Evolutionary conservation across 1,284 basidiomycete species (phyloP).

Genomic region (Takashimella koratensis): DNA sequence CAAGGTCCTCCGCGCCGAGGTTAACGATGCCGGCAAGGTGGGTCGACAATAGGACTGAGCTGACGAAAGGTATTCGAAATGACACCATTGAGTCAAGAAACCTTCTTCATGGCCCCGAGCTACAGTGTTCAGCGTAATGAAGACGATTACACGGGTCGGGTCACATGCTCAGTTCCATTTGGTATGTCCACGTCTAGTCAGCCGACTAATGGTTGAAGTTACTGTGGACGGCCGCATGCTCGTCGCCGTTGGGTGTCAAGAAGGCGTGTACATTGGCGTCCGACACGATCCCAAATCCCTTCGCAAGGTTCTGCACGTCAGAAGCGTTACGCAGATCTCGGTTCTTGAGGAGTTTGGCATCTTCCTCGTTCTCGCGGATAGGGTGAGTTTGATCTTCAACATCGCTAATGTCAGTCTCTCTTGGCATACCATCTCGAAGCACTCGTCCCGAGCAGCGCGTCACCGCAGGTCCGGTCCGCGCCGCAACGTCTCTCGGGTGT

Average conservation of each 20-base stretch:
- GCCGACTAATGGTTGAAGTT: not conserved
- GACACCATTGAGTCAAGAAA: conserved; percentile 77
- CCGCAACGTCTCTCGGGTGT: conserved; percentile 83
- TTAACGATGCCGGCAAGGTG: conserved; percentile 85
- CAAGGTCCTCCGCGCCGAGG: conserved; percentile 72
- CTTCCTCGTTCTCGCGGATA: conserved; percentile 90
- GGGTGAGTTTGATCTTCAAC: conserved; percentile 53
- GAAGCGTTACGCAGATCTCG: conserved; percentile 86
- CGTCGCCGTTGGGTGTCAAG: conserved; percentile 88
- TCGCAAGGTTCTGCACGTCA: conserved; percentile 82
- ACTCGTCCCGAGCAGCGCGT: conserved; percentile 70
- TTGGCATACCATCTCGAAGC: conserved; percentile 91
- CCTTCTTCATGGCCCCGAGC: conserved; percentile 69
- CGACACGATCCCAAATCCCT: conserved; percentile 80
- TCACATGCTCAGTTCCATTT: conserved; percentile 90
- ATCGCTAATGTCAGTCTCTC: conserved; percentile 15
- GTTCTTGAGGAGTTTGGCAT: conserved; percentile 94
- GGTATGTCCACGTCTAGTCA: conserved; percentile 57
- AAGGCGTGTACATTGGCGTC: conserved; percentile 96
- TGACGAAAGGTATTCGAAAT: conserved; percentile 65
- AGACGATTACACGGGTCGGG: conserved; percentile 74
- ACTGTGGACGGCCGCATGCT: conserved; percentile 77
- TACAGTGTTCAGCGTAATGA: conserved; percentile 55
- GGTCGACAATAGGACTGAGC: not conserved
- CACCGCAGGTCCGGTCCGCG: conserved; percentile 38